A percentile compares a stretch with the other conserved stretches of the same genome.
phyloP scores from a whole-genome alignment of 345 rosid species.

The Moricandia moricandioides region DNA sequence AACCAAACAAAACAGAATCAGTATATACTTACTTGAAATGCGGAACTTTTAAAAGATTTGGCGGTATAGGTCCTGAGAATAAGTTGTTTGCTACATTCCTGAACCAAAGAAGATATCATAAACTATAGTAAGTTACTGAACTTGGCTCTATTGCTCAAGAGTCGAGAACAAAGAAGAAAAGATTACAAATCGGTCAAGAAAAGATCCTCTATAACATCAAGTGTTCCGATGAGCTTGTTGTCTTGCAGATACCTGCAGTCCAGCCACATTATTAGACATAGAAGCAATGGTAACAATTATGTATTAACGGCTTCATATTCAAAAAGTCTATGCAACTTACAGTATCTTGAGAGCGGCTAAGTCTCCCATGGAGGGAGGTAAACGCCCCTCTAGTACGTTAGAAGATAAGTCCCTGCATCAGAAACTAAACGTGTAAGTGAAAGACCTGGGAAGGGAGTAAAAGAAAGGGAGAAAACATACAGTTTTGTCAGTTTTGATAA shows the following conservation, averaged over 20 bases:
- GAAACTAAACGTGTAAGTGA: constrained; percentile 21
- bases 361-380: constrained; percentile 76
- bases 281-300: constrained; percentile 11
- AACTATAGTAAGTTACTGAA: constrained; percentile 28
- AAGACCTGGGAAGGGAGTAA: background rate
- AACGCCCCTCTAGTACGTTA: constrained; percentile 62
- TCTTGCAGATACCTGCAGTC: constrained; percentile 76
- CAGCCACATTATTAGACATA: constrained; percentile 18
- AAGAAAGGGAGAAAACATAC: constrained; percentile 39
- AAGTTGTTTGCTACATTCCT: constrained; percentile 85
- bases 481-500: constrained; percentile 51
- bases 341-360: constrained; percentile 61
- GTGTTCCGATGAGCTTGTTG: constrained; percentile 70
- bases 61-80: constrained; percentile 88
- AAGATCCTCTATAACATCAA: constrained; percentile 72
- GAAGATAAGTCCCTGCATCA: constrained; percentile 70
- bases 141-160: constrained; percentile 11
- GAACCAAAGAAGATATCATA: constrained; percentile 16
- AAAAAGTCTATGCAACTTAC: constrained; percentile 47
- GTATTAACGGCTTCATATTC: background rate
- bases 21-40: constrained; percentile 57
- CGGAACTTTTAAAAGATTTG: constrained; percentile 57
- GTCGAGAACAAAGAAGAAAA: constrained; percentile 12
- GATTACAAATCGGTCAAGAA: constrained; percentile 70
- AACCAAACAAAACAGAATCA: background rate